These are phyloP conservation scores for Podila verticillata DNA, from an alignment of 192 early-diverging fungal genomes.

Conservation along the genomic window DNA sequence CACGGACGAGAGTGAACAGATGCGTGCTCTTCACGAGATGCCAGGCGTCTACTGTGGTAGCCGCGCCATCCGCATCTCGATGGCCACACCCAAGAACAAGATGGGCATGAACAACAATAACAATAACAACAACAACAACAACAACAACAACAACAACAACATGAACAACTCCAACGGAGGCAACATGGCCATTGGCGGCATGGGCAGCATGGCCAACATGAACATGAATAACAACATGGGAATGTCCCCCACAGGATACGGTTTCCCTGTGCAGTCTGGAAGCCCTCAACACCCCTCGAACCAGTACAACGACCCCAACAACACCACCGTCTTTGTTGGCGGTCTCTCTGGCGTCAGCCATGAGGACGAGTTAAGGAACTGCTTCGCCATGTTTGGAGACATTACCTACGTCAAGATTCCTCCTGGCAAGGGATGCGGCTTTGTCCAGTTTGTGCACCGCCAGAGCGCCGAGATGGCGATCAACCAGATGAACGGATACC, in stretches of 20 bases:
- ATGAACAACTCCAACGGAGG: conserved; percentile 60
- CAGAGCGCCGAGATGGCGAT: conserved; percentile 91
- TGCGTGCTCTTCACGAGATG: conserved; percentile 91
- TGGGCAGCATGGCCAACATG: conserved; percentile 27
- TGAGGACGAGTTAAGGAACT: conserved; percentile 85
- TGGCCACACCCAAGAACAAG: conserved; percentile 90
- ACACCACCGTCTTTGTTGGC: conserved; percentile 98
- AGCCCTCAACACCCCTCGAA: conserved; percentile 44
- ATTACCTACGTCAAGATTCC: conserved; percentile 96
- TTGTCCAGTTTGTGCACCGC: conserved; percentile 90
- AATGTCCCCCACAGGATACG: conserved; percentile 26
- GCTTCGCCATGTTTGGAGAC: conserved; percentile 90
- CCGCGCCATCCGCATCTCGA: conserved; percentile 89
- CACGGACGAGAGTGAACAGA: conserved; percentile 85
- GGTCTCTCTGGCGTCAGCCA: conserved; percentile 84
- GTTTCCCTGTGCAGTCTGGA: conserved; percentile 47
- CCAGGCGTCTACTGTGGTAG: conserved; percentile 84
- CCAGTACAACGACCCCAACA: conserved; percentile 81
- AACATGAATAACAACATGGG: conserved; percentile 26
- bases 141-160: conserved; percentile 71
- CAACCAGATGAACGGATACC: conserved; percentile 87
- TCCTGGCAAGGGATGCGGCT: conserved; percentile 93
- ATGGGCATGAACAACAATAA: conserved; percentile 85
- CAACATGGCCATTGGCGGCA: conserved; percentile 12
- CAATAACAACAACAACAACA: conserved; percentile 74